These are phyloP conservation scores for Cetradonia linearis DNA, from an alignment of 495 filamentous ascomycete species.

Conservation along the genomic window DNA sequence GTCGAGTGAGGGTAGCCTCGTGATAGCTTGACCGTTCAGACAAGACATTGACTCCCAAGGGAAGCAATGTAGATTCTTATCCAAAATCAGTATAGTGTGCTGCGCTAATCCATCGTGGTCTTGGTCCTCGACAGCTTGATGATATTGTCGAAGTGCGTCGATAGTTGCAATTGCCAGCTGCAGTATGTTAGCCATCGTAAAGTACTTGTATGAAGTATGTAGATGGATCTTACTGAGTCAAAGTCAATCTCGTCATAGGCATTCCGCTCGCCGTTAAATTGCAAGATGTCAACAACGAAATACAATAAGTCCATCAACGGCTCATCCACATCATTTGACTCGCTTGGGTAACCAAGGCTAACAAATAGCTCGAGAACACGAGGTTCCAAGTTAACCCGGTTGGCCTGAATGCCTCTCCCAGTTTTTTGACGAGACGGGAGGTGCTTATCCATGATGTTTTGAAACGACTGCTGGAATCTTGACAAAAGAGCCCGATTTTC, in stretches of 20 bases:
- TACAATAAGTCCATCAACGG: constrained; percentile 80
- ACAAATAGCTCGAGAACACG: constrained; percentile 78
- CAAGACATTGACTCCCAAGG: constrained; percentile 95
- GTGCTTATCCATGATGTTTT: constrained; percentile 73
- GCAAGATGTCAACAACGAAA: constrained; percentile 90
- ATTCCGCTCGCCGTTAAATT: constrained; percentile 92
- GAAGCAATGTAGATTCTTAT: constrained; percentile 79
- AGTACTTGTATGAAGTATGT: background rate
- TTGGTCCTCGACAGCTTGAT: constrained; percentile 44
- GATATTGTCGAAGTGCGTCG: constrained; percentile 70
- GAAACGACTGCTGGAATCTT: constrained; percentile 65
- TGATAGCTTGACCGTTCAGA: constrained; percentile 66
- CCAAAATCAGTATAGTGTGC: constrained; percentile 87
- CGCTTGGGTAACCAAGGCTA: constrained; percentile 63
- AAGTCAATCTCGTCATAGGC: constrained; percentile 98
- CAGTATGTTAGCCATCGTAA: constrained; percentile 17
- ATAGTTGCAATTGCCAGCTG: constrained; percentile 70
- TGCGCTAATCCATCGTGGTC: constrained; percentile 51
- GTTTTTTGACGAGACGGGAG: constrained; percentile 74
- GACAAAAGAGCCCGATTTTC: constrained; percentile 51
- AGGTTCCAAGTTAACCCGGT: constrained; percentile 30
- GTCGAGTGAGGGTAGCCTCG: constrained; percentile 71
- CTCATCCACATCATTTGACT: constrained; percentile 69
- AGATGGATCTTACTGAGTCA: constrained; percentile 44
- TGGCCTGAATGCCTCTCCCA: constrained; percentile 37